Evolutionary conservation across 2,329 filamentous ascomycete genomes (phyloP).

Genomic region (Tolypocladium tropicale): DNA sequence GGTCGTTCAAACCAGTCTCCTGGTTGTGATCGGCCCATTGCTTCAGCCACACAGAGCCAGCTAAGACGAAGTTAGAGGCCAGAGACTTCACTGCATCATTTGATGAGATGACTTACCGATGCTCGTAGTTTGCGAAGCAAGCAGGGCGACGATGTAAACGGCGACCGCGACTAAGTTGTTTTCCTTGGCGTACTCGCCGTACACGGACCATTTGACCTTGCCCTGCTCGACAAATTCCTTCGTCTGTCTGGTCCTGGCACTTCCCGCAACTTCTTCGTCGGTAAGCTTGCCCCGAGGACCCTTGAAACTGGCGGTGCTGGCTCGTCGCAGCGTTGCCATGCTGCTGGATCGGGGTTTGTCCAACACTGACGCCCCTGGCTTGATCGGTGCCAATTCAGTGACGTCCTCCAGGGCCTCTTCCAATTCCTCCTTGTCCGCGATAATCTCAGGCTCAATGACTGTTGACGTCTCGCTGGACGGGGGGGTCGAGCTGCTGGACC

Average conservation of each 20-base stretch:
- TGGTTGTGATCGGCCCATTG: constrained; percentile 79
- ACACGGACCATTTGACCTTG: constrained; percentile 94
- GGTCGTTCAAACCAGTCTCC: constrained; percentile 52
- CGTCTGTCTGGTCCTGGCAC: constrained; percentile 68
- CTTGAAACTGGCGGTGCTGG: constrained; percentile 83
- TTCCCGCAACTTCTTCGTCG: constrained; percentile 68
- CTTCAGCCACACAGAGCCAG: constrained; percentile 87
- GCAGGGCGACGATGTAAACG: constrained; percentile 66
- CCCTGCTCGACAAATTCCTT: constrained; percentile 90
- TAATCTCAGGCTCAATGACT: constrained; percentile 39
- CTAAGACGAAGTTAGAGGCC: constrained; percentile 23
- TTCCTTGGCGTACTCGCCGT: constrained; percentile 86
- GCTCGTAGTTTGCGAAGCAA: constrained; percentile 72
- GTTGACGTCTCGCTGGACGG: constrained; percentile 45
- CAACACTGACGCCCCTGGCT: constrained; percentile 34
- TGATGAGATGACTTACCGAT: constrained; percentile 47
- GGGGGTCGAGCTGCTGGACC: constrained; percentile 32
- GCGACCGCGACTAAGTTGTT: constrained; percentile 79
- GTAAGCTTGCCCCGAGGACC: constrained; percentile 74
- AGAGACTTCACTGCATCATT: too few species aligned
- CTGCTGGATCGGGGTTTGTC: constrained; percentile 56
- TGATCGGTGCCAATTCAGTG: constrained; percentile 68
- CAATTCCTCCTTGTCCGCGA: constrained; percentile 53
- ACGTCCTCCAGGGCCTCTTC: constrained; percentile 71
- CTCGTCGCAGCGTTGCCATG: constrained; percentile 72